Evolutionary conservation across 306 rosid genomes (phyloP), one percentile per base, ranked within the genome.

Genomic region (Castanea crenata): DNA sequence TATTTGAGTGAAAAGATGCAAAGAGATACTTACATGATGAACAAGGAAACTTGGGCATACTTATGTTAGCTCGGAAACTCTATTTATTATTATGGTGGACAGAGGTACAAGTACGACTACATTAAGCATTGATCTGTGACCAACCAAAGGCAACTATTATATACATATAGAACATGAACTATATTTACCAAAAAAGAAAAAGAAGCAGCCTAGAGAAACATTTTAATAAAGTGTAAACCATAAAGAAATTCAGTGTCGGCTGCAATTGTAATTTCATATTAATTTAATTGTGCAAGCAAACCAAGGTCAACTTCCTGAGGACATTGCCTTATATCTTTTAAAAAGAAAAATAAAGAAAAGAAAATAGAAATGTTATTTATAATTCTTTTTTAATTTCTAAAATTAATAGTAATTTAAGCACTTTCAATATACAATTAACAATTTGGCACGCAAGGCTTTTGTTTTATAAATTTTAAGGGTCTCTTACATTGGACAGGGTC

Each of bases 291-390:
- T 38, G 5, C 44, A 73, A 73, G 21, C 55, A 32, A 78, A 78
- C 59, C 31, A 69, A 67, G 38, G 69, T 69, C 83, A 74, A 35
- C 77, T 74, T 64, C 44, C 13, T 38, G 54, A 58, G 19, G 55
- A 58, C 76, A 49, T 58, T 51, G 63, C 56, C 15, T 72, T 77
- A 25, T 73, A 44, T 78, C 25, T 73, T 71, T 61, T 23, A 57
- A 9, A 35, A 23, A 55, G n/a, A 5, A 16, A 73, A 55, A 27
- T 4, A 52, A 5, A 9, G 34, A 64, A 25, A 12, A 14, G 61
- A 27, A 2, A 52, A 35, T 38, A 61, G 46, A 8, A 2, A 8
- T 2, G 1, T 13, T 49, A 49, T 49, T 49, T 49, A 13, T 12
- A 49, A 49, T 49, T 49, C 23, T 49, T 49, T 46, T 49, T 2